Evolutionary conservation across 2,329 filamentous ascomycete species (phyloP).

Genomic region (Aspergillus clavatus): DNA sequence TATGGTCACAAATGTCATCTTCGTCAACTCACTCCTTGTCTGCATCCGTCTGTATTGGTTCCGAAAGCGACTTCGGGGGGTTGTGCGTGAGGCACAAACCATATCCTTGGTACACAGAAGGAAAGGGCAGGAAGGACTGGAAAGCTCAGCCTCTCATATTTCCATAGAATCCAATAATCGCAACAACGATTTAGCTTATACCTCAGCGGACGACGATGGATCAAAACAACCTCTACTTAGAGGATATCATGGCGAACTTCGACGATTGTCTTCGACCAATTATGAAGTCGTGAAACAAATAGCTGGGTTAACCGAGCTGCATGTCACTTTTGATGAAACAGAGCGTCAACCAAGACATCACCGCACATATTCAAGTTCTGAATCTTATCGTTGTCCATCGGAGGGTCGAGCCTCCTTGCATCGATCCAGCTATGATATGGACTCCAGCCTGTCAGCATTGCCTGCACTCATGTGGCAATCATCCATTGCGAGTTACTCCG

Average conservation of each 20-base stretch:
- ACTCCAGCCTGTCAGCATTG: conserved; percentile 48
- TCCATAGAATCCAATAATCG: neutral
- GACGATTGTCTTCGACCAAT: neutral
- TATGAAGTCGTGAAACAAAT: conserved; percentile 7
- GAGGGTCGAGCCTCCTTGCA: conserved; percentile 6
- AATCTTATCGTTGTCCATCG: conserved; percentile 18
- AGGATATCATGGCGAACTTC: neutral
- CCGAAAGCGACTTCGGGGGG: conserved; percentile 80
- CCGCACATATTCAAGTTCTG: conserved; percentile 13
- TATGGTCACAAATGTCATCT: conserved; percentile 74
- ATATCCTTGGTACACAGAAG: conserved; percentile 53
- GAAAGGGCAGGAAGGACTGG: conserved; percentile 18
- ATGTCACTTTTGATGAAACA: conserved; percentile 26
- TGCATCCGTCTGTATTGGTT: conserved; percentile 94
- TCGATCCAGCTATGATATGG: neutral
- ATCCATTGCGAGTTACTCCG: conserved; percentile 83
- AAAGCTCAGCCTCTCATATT: neutral
- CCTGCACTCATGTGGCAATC: conserved; percentile 90
- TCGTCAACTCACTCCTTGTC: conserved; percentile 76
- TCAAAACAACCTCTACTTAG: conserved; percentile 7
- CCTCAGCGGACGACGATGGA: neutral
- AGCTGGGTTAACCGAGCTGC: conserved; percentile 15
- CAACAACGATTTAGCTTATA: neutral
- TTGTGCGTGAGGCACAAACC: conserved; percentile 65
- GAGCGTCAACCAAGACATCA: conserved; percentile 10